Evolutionary conservation across 805 yeast genomes (phyloP), one percentile per base, ranked within the genome.

Genomic region (Metschnikowia drakensbergensis): DNA sequence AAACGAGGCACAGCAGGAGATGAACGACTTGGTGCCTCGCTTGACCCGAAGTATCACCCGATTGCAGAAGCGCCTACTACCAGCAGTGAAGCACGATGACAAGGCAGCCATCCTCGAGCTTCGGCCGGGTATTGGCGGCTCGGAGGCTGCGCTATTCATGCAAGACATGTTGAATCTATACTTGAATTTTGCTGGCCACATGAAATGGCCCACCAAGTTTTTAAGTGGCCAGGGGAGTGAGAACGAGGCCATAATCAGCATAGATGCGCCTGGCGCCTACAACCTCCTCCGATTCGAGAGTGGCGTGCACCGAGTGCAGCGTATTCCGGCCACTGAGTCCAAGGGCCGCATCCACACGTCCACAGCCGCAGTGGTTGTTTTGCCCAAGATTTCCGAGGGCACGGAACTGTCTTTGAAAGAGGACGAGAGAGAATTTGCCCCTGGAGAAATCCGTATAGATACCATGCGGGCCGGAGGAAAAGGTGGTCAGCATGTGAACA

Each of bases 401-500:
- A 70, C 71, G 22, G 81, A 76, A 51, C 59, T 58, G 32, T 72
- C 80, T 5, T 67, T 73, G 32, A 63, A 65, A 22, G 72, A 68
- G 7, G 80, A 79, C 47, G 92, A 86, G 58, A 70, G 92, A 37
- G 79, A 80, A 48, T 89, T 94, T 65, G 82, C 81, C 17, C 88
- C 91, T 0, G 96, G 87, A 2, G 99, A 94, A 59, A 82, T 94
- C 23, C 77, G 97, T 48, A 82, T 94, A 3, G 99, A 94, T 63
- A 90, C 94, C n/a, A 94, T 92, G 96, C 76, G 99, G 57, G 88
- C 98, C 0, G 83, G 96, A 48, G 99, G 99, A 3, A 86, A 94
- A 54, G 99, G 99, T 48, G 99, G 99, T 0, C 99, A 92, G 70
- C 98, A 92, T 62, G 99, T 92, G 33, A 92, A 92, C 63, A 92